Base-by-base conservation (phyloP, 139 green algal genomes). In the Tetraselmis striata region DNA sequence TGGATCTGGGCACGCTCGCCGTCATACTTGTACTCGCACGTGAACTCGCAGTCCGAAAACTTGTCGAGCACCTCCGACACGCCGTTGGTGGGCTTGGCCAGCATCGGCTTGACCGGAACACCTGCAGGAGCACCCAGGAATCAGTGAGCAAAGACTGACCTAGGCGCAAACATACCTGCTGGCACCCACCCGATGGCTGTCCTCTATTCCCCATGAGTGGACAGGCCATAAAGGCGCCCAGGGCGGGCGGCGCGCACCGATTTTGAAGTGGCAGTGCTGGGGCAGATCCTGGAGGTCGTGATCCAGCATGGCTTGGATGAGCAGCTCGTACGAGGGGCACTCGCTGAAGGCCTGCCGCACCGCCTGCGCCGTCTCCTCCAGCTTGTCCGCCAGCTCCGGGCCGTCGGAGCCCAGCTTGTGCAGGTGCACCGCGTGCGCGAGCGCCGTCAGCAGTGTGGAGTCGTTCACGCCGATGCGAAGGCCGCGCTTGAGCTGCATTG, bases 21-120 rank as follows among this genome's bases (percentile, higher is more conserved):
- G 85, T 98, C 96, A 81, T 99, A 99, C 88, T 99, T 99, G 92
- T 98, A 98, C 88, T 99, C 96, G 83, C 93, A 98, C 5, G 94
- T 98, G 87, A 99, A 98, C 83, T 95, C 91, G 5, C 77, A 79
- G 59, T 93, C 91, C 0, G 86, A 78, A 84, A 98, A 98, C 86
- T 96, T 97, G 82, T 98, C 92, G 77, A 99, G 89, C 75, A 98
- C 92, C 88, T 98, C 94, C 0, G 59, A 77, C 75, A 98, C 92
- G 5, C 95, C 96, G 0, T 79, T 95, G 31, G 94, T 98, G 59
- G 95, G 89, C 88, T 98, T 98, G 77, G 96, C 96, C 76, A 99
- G 89, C 96, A 99, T 99, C 59, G 96, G 94, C 89, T 84, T 84
- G 22, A 93, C 84, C 2, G 83, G 81, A 11, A 84, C 74, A 23